Conservation (phyloP, 2,329 filamentous ascomycete species). For the Scolecobasidium constrictum region DNA sequence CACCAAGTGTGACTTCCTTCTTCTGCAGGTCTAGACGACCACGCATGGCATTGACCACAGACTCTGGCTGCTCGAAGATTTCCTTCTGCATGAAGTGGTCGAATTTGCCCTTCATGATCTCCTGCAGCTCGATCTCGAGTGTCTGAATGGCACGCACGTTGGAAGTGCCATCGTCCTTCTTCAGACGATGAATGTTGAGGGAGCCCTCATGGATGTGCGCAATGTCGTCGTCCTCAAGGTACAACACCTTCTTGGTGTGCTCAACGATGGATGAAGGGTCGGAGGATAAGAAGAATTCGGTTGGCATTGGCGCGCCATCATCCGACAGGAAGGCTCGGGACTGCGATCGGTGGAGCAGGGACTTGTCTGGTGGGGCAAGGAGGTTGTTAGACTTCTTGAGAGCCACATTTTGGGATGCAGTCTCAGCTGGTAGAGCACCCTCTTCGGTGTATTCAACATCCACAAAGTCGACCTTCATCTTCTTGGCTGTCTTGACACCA, state of each 20-base stretch:
- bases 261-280: slow-evolving; percentile 97
- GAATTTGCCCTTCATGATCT: slow-evolving; percentile 99
- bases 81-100: slow-evolving; percentile 99
- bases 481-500: slow-evolving; percentile 91
- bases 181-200: slow-evolving; percentile 95
- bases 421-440: slow-evolving; percentile 79
- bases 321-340: slow-evolving; percentile 98
- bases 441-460: slow-evolving; percentile 96
- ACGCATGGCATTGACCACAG: slow-evolving; percentile 99
- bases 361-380: slow-evolving; percentile 91
- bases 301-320: slow-evolving; percentile 93
- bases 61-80: slow-evolving; percentile 99
- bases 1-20: slow-evolving; percentile 91
- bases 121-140: slow-evolving; percentile 94
- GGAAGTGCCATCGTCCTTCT: slow-evolving; percentile 91
- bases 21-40: slow-evolving; percentile 89
- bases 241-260: slow-evolving; percentile 99
- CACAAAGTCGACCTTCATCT: slow-evolving; percentile 99
- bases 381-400: slow-evolving; percentile 64
- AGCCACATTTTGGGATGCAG: slow-evolving; percentile 89
- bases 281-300: slow-evolving; percentile 98
- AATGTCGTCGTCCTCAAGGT: slow-evolving; percentile 98
- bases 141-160: slow-evolving; percentile 98
- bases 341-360: slow-evolving; percentile 93
- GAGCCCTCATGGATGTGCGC: slow-evolving; percentile 98